These are phyloP conservation scores for Geotrichum histeridarum DNA, from an alignment of 1,139 yeast genomes.

Conservation along the genomic window DNA sequence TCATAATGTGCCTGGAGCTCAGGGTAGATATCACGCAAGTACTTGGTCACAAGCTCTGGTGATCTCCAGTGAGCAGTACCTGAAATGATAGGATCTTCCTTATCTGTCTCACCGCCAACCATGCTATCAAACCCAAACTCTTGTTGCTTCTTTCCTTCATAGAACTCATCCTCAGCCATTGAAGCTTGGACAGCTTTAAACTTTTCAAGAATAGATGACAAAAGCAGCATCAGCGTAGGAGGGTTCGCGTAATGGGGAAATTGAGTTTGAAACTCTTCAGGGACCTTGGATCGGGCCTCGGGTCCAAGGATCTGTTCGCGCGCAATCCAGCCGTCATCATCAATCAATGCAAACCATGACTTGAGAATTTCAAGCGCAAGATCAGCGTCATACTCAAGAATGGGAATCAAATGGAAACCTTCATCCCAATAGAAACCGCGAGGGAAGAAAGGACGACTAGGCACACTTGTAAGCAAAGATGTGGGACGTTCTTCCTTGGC, in stretches of 20 bases:
- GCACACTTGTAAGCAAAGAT: slow-evolving; percentile 76
- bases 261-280: slow-evolving; percentile 77
- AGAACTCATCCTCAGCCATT: slow-evolving; percentile 11
- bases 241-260: slow-evolving; percentile 93
- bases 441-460: slow-evolving; percentile 91
- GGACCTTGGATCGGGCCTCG: slow-evolving; percentile 86
- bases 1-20: slow-evolving; percentile 70
- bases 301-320: slow-evolving; percentile 91
- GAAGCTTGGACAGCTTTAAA: slow-evolving; percentile 31
- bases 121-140: slow-evolving; percentile 10
- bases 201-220: slow-evolving; percentile 59
- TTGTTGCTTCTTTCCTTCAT: slow-evolving; percentile 9
- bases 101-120: background rate
- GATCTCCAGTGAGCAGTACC: slow-evolving; percentile 52
- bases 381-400: slow-evolving; percentile 79
- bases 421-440: slow-evolving; percentile 99
- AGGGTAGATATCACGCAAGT: slow-evolving; percentile 68
- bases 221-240: slow-evolving; percentile 81
- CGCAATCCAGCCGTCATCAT: slow-evolving; percentile 93
- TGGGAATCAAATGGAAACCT: slow-evolving; percentile 86
- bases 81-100: slow-evolving; percentile 3
- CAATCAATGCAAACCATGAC: slow-evolving; percentile 85
- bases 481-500: slow-evolving; percentile 35
- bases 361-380: slow-evolving; percentile 72
- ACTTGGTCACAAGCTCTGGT: slow-evolving; percentile 57